Evolutionary conservation across 2,329 filamentous ascomycete species (phyloP), one percentile per base, ranked within the genome.

Genomic region (Aspergillus latus): DNA sequence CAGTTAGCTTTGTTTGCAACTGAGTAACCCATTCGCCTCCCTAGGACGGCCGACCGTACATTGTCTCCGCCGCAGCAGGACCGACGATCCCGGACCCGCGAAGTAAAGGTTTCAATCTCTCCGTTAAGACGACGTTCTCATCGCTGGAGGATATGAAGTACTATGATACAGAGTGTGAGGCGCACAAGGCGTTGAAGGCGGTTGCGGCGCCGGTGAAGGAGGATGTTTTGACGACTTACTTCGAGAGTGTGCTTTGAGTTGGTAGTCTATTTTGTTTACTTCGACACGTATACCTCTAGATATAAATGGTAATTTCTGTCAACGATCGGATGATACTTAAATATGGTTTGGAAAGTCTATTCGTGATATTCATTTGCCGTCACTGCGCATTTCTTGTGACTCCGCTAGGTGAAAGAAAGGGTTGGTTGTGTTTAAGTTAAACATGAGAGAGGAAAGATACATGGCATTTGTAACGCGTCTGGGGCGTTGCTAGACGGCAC

Each of bases 41-140:
- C 11, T 13, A 90, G 88, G 82, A 88, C 64, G 87, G 86, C 59
- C 85, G 88, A 68, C 85, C 85, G 1, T 91, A 90, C 70, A 88
- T 91, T 62, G 72, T 85, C 44, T 78, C 79, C 56, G 75, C 84
- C 61, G 76, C 72, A n/a, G 85, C 82, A 11, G 82, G 82, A 30
- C 71, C 75, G 21, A 78, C 82, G 7, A 74, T 83, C 59, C 76
- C 80, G 7, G 85, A 88, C 64, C 75, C 81, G 15, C 83, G 86
- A 30, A 80, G 78, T 62, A 82, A 87, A 70, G 88, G 87, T 43
- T 89, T 81, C 76, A 89, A 85, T 6, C 66, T 90, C 52, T 79
- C 84, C 13, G 82, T 82, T 48, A 82, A 85, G 69, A 85, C 82
- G 40, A 81, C 83, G 47, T 90, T 90, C 67, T 79, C 81, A 45